Base-by-base conservation (phyloP, 2,329 filamentous ascomycete genomes). In the Exophiala sp. region DNA sequence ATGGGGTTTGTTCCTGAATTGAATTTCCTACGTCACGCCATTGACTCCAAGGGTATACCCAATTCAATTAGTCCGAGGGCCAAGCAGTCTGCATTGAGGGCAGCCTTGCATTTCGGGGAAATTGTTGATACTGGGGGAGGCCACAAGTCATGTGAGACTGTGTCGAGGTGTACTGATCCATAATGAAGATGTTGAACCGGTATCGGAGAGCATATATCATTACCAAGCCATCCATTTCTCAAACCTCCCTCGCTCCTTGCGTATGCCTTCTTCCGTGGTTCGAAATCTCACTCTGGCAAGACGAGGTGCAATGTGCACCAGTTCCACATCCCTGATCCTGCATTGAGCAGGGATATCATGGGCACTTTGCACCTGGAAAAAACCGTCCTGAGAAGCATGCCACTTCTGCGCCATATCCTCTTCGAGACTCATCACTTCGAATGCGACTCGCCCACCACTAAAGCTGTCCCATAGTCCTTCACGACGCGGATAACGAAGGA, bases 401-500 rank as follows among this genome's bases (percentile, higher is more conserved):
- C 10, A 40, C 39, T 41, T 14, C 20, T 16, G 34, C 16, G 42
- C 16, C 34, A 52, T 20, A 12, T 47, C 50, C 33, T 52, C 50
- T 35, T 52, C 50, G 21, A 52, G 16, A n/a, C 33, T 39, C 50
- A 52, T 52, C 10, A 18, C 24, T 11, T 46, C 43, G 42, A 42
- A 52, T 1, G 32, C 43, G 1, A 41, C 6, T 6, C 50, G 32
- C 14, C 50, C 50, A 5, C 34, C 50, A 1, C 18, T 47, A 14
- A 46, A 38, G 10, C 33, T 52, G 35, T 52, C 50, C 50, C 50
- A 52, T 6, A 52, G 42, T 2, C 50, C 50, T 39, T 52, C 50
- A 14, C 50, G 50, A 7, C 50, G 33, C 7, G 50, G 50, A 39
- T 52, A 38, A 9, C 38, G 50, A 9, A 52, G 35, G 5, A 65